Evolutionary conservation across 768 basidiomycete genomes (phyloP), one percentile per base, ranked within the genome.

Genomic region (Kwoniella dendrophila): DNA sequence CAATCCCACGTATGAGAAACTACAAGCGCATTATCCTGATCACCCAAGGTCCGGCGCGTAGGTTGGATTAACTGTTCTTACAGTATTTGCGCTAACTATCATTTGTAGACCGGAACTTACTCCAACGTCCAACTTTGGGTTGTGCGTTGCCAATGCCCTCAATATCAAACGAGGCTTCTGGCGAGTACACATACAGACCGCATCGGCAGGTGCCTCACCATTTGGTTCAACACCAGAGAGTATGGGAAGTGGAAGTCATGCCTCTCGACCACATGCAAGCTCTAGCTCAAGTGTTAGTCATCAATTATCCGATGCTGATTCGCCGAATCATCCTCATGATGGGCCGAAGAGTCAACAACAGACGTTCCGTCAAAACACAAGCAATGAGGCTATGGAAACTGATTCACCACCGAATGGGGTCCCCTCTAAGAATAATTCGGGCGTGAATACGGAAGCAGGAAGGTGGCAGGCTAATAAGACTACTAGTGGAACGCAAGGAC

Each of bases 121-220:
- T 18, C 62, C 64, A 10, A 63, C 53, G 16, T 32, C 64, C 5
- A 62, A 76, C 34, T 61, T 72, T 45, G 74, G 74, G 10, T 20
- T 55, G 12, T 73, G 70, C 62, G 56, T 73, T 6, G 4, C 69
- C 24, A 73, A 73, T 45, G 74, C 72, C 27, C 49, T 76, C 20
- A 73, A 73, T 41, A 60, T 76, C 63, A 76, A 76, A 41, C 33
- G 74, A 51, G 74, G 74, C 0, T 76, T 48, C 63, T 76, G 74
- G 74, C 48, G 59, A 27, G 29, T 51, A 16, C 11, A 33, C 6
- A 50, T 34, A 18, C 8, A 24, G 20, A 30, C 41, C 5, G 5
- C 27, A 14, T 27, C 59, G 7, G 27, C 53, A n/a, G 69, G 67
- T 12, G 30, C 59, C 14, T 74, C 73, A 16, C 73, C 73, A 1